phyloP scores from a whole-genome alignment of 345 rosid genomes.

The Gossypium anomalum region DNA sequence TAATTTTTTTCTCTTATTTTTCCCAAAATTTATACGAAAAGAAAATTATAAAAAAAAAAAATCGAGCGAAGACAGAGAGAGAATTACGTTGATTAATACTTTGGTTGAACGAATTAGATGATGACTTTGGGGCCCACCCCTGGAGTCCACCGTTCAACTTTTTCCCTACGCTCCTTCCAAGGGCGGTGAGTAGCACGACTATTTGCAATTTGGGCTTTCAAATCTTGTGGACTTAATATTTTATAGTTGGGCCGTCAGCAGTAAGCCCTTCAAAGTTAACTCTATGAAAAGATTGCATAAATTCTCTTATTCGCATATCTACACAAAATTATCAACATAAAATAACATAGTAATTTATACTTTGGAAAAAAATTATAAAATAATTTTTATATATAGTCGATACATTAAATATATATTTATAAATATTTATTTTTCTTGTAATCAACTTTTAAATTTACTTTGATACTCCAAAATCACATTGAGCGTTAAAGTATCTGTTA shows the following conservation, averaged over 20 bases:
- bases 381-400: no score
- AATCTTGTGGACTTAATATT: neutral
- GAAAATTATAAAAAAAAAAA: neutral
- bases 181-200: neutral
- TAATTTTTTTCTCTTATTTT: neutral
- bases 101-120: conserved; percentile 18
- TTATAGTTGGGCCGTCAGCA: neutral
- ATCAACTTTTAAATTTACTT: no score
- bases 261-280: neutral
- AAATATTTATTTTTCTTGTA: no score
- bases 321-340: neutral
- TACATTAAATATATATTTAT: no score
- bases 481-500: no score
- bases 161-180: conserved; percentile 8
- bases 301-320: neutral
- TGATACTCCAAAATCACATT: no score
- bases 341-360: neutral
- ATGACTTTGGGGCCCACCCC: neutral
- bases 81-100: conserved; percentile 4
- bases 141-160: conserved; percentile 5
- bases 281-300: neutral
- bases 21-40: neutral
- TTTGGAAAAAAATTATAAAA: no score
- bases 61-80: neutral
- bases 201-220: neutral